Base-by-base conservation (phyloP, 768 basidiomycete species). In the Thelephora aurantiotincta region DNA sequence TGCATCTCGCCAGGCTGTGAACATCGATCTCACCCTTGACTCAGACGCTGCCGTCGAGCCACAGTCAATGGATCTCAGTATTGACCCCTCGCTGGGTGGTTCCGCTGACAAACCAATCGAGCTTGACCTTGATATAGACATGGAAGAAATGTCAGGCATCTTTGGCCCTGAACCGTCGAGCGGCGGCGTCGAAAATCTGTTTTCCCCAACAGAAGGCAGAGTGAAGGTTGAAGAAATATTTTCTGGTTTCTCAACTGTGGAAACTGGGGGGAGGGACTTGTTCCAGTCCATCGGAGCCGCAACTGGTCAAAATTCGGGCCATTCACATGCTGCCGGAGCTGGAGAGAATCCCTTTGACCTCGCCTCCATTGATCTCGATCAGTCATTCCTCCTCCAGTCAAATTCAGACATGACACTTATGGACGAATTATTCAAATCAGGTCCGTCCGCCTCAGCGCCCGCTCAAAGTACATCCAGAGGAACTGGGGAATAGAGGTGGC, bases 41-140 rank as follows among this genome's bases (percentile, higher is more conserved):
- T 52, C 66, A 18, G 60, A 56, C 47, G 60, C 64, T 16, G 44
- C 51, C 6, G 54, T 54, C 20, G 56, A 9, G 9, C 38, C 38
- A 16, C 18, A 9, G 14, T 9, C 16, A 16, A 22, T 18, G 9
- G 14, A 14, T 14, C 38, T 41, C 1, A 41, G 14, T 36, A 46
- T 69, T 26, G 64, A 70, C 51, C 35, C 64, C 7, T 49, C 57
- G 26, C 57, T 71, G 13, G 81, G 85, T 12, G 78, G 65, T 56
- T 82, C 80, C 5, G 82, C 76, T 0, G 85, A 89, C 58, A 82
- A 83, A 59, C 84, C 86, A 16, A 87, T 88, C 48, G 85, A 86
- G 56, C 70, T 88, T 20, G 83, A 88, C 58, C 55, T 88, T 47
- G 83, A 86, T 45, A 77, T 80, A 60, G 80, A 84, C 52, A 74